Evolutionary conservation across 768 basidiomycete species (phyloP).

Genomic region (Auricularia sp.): DNA sequence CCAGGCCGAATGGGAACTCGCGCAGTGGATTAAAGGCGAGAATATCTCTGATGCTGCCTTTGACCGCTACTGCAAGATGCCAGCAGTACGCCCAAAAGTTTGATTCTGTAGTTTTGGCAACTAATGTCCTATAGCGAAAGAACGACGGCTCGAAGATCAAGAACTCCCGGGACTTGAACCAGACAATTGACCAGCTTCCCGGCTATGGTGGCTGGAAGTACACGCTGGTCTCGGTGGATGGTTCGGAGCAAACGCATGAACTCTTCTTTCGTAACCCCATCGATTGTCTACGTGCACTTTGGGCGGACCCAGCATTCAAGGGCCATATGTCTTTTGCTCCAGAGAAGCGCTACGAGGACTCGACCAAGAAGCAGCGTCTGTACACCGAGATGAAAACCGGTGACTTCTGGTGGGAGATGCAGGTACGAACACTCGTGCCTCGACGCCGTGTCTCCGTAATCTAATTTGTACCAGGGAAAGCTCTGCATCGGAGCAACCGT

Average conservation of each 20-base stretch:
- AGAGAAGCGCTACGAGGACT: neutral
- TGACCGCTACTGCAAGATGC: neutral
- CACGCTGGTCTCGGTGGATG: neutral
- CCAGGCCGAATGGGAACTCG: neutral
- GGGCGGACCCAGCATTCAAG: neutral
- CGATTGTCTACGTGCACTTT: neutral
- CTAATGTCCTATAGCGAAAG: no score
- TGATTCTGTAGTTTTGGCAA: no score
- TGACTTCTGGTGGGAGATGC: neutral
- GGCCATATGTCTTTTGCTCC: neutral
- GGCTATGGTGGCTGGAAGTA: neutral
- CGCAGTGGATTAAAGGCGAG: neutral
- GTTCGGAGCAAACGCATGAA: neutral
- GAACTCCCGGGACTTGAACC: no score
- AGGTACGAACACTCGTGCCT: neutral
- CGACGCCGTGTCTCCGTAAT: neutral
- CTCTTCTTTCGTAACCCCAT: neutral
- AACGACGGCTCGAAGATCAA: no score
- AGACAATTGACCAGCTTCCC: no score
- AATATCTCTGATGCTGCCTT: neutral
- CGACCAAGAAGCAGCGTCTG: neutral
- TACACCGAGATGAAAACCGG: neutral
- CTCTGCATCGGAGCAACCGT: neutral
- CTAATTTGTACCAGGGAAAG: neutral
- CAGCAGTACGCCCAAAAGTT: neutral